Base-by-base conservation (phyloP, 129 eudicot genomes). In the Kitagawia praeruptora region DNA sequence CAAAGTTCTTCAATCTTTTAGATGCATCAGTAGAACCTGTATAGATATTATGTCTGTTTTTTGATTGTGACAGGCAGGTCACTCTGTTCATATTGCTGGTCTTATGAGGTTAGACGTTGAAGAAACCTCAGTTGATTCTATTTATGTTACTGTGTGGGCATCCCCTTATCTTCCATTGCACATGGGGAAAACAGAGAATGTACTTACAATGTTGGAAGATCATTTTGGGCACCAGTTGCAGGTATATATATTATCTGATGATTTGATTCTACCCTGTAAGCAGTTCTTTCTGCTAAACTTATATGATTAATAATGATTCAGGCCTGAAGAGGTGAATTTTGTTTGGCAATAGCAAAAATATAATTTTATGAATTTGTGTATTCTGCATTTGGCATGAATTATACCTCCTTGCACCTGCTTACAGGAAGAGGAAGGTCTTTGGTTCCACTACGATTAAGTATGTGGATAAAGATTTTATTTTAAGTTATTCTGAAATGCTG, bases 131-230 rank as follows among this genome's bases (percentile, higher is more conserved):
- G 89, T 78, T 14, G 97, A 89, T 87, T 85, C 99, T 23, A 63
- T 90, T 39, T 95, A 95, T 73, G 93, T 95, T 75, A 92, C 99
- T 1, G 93, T 95, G 2, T 95, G 99, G 97, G 97, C 96, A 75
- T 95, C 99, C 76, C 89, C 85, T 54, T 66, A 82, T 84, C 86
- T 95, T 73, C 97, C 97, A 3, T 80, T 95, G 75, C 97, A 95
- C 80, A 92, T 95, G 99, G 99, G 97, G 2, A 90, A 88, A 87
- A 89, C 90, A 67, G 99, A 92, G 79, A 90, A 87, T 75, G 89
- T 82, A 5, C 77, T 79, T 75, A 84, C 83, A 54, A 88, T 92
- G 94, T 72, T 89, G 79, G 92, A 87, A 87, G 88, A 85, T 40
- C 99, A 95, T 88, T 95, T 95, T 75, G 99, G 99, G 79, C 85